A percentile compares a stretch with the other conserved stretches of the same genome.
phyloP scores from a whole-genome alignment of 2,329 filamentous ascomycete genomes.

The Penicillium nordicum region DNA sequence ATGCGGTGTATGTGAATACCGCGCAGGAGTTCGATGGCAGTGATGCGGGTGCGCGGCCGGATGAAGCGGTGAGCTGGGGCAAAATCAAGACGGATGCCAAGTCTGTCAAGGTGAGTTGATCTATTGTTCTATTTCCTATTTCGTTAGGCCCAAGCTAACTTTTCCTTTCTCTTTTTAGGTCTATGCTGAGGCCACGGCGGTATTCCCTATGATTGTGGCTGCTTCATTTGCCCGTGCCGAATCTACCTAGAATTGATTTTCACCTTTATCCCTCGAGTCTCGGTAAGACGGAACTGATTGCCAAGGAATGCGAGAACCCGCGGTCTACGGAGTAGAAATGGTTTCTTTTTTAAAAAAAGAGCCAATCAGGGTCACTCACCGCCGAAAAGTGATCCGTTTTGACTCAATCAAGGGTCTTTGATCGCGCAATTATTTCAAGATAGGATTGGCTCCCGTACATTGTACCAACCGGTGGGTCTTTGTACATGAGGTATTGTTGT shows the following conservation, averaged over 20 bases:
- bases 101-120: constrained; percentile 71
- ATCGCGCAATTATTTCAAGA: constrained; percentile 1
- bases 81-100: constrained; percentile 91
- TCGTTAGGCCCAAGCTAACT: neutral
- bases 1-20: constrained; percentile 96
- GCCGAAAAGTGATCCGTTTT: neutral
- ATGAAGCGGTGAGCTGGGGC: constrained; percentile 97
- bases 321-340: neutral
- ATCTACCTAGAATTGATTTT: constrained; percentile 5
- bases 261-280: neutral
- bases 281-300: neutral
- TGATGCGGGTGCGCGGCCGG: constrained; percentile 88
- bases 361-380: neutral
- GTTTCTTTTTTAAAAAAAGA: neutral
- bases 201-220: constrained; percentile 65
- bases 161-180: constrained; percentile 37
- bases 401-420: neutral
- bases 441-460: neutral
- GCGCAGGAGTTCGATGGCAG: constrained; percentile 97
- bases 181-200: constrained; percentile 65
- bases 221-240: constrained; percentile 58
- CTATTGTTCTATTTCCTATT: neutral
- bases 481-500: neutral
- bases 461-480: neutral
- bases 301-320: constrained; percentile 14